These are phyloP conservation scores for Selaginella tamariscina DNA, from an alignment of 75 land plant genomes.

Conservation along the genomic window DNA sequence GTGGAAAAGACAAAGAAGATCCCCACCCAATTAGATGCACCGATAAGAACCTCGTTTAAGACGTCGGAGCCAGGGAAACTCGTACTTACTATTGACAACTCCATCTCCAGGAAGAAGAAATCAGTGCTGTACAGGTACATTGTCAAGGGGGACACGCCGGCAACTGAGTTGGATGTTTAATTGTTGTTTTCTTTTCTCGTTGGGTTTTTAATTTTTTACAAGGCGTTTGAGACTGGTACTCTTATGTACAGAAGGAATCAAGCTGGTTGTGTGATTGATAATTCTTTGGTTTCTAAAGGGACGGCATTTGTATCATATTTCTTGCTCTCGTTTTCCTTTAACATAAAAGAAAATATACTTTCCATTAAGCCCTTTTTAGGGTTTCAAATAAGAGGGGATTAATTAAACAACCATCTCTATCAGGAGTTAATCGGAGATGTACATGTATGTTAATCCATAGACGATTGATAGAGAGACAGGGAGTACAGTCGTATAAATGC, in stretches of 20 bases:
- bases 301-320: background rate
- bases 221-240: slow-evolving; percentile 1
- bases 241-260: background rate
- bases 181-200: background rate
- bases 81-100: slow-evolving; percentile 6
- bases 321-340: background rate
- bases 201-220: background rate
- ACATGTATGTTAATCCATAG: too few species aligned
- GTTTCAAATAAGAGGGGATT: background rate
- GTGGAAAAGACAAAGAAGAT: slow-evolving; percentile 1
- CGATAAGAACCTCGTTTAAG: slow-evolving; percentile 2
- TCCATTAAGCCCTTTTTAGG: background rate
- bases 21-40: background rate
- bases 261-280: background rate
- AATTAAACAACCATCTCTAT: too few species aligned
- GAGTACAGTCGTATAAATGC: too few species aligned
- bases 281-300: background rate
- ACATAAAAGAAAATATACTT: background rate
- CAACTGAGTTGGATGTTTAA: background rate
- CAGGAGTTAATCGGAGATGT: too few species aligned
- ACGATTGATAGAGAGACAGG: too few species aligned
- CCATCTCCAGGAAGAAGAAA: slow-evolving; percentile 1
- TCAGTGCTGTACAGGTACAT: background rate
- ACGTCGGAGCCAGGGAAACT: background rate
- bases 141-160: background rate